Evolutionary conservation across 192 early-diverging fungal genomes (phyloP), one percentile per base, ranked within the genome.

Genomic region (Entophlyctis luteolus): DNA sequence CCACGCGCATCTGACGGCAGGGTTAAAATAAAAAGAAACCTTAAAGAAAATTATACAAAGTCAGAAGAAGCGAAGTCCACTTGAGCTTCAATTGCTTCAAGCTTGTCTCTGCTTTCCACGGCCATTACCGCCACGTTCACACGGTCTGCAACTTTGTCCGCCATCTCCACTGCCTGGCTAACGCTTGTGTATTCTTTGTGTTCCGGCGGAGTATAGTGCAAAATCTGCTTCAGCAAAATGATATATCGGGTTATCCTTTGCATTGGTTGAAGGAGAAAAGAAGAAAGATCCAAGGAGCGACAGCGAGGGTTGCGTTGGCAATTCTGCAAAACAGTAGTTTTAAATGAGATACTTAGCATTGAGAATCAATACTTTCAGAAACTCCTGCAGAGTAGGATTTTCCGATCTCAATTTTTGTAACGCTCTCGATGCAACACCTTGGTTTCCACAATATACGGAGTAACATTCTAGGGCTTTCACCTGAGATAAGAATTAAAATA

Each of bases 221-320:
- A 60, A 20, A 84, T 72, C 81, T 84, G 79, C 53, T 75, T 66
- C 28, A 85, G 57, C 20, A 85, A 42, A n/a, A 85, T 73, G n/a
- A 80, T 55, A 56, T 85, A 85, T 38, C 84, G 70, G 16, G 84
- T 84, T 52, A 85, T 77, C 16, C 84, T 52, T 62, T 85, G 84
- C 81, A 85, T 84, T 29, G 84, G 84, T 52, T 73, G 53, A 37
- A 85, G 68, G 34, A 93, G 75, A 59, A 87, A 93, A 29, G 86
- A 88, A 0, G 85, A 88, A 8, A 93, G 79, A 66, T 93, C 91
- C 32, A 93, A 68, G 36, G 78, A 78, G 1, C 88, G 85, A 67
- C 88, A 92, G 29, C 75, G 67, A 1, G 87, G 86, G 37, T 81
- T 80, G 10, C 81, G 78, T 16, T 81, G 80, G 53, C 72, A 74